Conservation (phyloP, 1,139 yeast species). For the Candida glucosophila region DNA sequence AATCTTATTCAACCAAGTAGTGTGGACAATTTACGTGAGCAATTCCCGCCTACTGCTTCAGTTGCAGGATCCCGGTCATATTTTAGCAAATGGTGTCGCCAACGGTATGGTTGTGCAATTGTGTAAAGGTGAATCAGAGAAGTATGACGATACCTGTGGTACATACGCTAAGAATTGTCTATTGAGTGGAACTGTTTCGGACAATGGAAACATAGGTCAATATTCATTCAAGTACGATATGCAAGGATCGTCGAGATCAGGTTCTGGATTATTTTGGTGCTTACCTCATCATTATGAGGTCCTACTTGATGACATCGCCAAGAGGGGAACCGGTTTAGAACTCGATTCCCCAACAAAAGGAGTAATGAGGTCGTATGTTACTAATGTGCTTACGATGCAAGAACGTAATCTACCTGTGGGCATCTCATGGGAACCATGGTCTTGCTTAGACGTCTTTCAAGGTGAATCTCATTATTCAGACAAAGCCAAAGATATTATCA, state of each 20-base stretch:
- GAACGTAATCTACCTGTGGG: conserved; percentile 37
- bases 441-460: conserved; percentile 25
- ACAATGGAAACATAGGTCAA: conserved; percentile 15
- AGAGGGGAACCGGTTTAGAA: conserved; percentile 23
- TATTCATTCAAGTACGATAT: conserved; percentile 23
- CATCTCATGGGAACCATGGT: conserved; percentile 53
- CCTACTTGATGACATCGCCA: conserved; percentile 15
- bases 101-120: conserved; percentile 30
- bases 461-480: conserved; percentile 26
- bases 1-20: conserved; percentile 31
- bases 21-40: conserved; percentile 31
- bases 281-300: conserved; percentile 63
- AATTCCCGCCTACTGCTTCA: conserved; percentile 20
- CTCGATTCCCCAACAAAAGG: conserved; percentile 69
- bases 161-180: conserved; percentile 17
- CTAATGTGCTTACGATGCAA: conserved; percentile 43
- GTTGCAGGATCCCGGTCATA: conserved; percentile 38
- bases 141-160: conserved; percentile 48
- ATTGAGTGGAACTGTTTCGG: conserved; percentile 14
- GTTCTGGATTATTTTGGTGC: conserved; percentile 37
- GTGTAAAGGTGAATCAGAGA: conserved; percentile 32
- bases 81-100: conserved; percentile 32
- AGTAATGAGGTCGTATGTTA: conserved; percentile 47
- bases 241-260: conserved; percentile 21
- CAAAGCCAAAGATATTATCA: conserved; percentile 29